Evolutionary conservation across 257 asterid species (phyloP).

Genomic region (Primulina tabacum): DNA sequence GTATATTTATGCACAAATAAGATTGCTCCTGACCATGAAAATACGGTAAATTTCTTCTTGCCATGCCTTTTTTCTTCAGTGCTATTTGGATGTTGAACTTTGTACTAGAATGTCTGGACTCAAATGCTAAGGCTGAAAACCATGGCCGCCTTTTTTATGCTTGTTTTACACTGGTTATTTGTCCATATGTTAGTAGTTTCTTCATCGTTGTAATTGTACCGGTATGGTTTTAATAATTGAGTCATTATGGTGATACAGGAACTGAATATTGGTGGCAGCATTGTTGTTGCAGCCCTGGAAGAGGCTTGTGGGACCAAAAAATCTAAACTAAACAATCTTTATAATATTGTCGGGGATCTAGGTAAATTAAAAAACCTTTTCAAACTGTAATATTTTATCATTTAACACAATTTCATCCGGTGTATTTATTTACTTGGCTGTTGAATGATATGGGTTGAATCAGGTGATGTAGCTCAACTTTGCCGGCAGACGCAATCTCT

Average conservation of each 20-base stretch:
- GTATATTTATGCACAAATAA: conserved; percentile 81
- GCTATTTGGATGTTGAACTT: conserved; percentile 14
- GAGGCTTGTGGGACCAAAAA: conserved; percentile 79
- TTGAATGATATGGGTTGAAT: conserved; percentile 31
- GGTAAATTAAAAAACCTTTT: conserved; percentile 41
- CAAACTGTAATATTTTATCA: conserved; percentile 8
- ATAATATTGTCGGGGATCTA: conserved; percentile 76
- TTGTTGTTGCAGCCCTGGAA: conserved; percentile 68
- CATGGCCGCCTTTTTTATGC: conserved; percentile 12
- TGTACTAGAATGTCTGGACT: conserved; percentile 5
- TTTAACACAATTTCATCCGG: conserved; percentile 3
- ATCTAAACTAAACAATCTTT: conserved; percentile 64
- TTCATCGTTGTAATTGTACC: conserved; percentile 12
- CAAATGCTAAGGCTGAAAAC: conserved; percentile 15
- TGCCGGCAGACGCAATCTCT: conserved; percentile 82
- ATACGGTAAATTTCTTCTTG: conserved; percentile 45
- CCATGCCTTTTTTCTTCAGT: conserved; percentile 16
- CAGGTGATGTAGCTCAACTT: conserved; percentile 97
- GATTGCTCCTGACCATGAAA: conserved; percentile 93
- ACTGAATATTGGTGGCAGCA: conserved; percentile 79
- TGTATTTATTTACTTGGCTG: conserved; percentile 14
- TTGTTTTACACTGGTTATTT: conserved; percentile 1
- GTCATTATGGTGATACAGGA: conserved; percentile 49
- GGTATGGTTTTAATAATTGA: conserved; percentile 20
- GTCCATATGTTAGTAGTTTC: conserved; percentile 7